These are phyloP conservation scores for Lachancea meyersii DNA, from an alignment of 805 yeast species.

Conservation along the genomic window DNA sequence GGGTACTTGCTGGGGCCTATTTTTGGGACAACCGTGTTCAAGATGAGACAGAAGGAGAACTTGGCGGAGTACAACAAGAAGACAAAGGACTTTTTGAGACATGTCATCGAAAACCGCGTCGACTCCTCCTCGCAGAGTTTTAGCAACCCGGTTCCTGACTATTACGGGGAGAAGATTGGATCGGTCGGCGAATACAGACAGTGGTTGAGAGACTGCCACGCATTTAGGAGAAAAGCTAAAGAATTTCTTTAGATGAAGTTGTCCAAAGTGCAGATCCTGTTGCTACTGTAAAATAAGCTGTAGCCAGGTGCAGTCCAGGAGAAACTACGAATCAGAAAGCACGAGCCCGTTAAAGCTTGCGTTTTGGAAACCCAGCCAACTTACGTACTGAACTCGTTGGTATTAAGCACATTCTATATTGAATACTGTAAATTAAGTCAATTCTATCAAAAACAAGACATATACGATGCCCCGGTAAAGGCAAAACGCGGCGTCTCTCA, in stretches of 20 bases:
- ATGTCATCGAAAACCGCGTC: slow-evolving; percentile 71
- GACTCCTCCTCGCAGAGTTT: slow-evolving; percentile 88
- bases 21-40: slow-evolving; percentile 67
- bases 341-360: too few species aligned
- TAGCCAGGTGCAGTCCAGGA: neutral
- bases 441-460: too few species aligned
- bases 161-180: slow-evolving; percentile 93
- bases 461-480: too few species aligned
- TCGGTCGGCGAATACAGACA: slow-evolving; percentile 81
- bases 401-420: too few species aligned
- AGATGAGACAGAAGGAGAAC: slow-evolving; percentile 42
- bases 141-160: slow-evolving; percentile 96
- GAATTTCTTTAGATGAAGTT: slow-evolving; percentile 49
- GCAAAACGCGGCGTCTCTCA: too few species aligned
- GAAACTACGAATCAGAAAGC: neutral
- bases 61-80: slow-evolving; percentile 48
- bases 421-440: too few species aligned
- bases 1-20: slow-evolving; percentile 84
- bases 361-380: too few species aligned
- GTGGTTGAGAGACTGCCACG: slow-evolving; percentile 94
- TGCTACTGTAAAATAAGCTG: slow-evolving; percentile 9
- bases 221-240: slow-evolving; percentile 74
- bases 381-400: too few species aligned
- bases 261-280: slow-evolving; percentile 6
- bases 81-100: slow-evolving; percentile 69